phyloP scores from a whole-genome alignment of 2,329 filamentous ascomycete species.

The Fusarium incarnatum region DNA sequence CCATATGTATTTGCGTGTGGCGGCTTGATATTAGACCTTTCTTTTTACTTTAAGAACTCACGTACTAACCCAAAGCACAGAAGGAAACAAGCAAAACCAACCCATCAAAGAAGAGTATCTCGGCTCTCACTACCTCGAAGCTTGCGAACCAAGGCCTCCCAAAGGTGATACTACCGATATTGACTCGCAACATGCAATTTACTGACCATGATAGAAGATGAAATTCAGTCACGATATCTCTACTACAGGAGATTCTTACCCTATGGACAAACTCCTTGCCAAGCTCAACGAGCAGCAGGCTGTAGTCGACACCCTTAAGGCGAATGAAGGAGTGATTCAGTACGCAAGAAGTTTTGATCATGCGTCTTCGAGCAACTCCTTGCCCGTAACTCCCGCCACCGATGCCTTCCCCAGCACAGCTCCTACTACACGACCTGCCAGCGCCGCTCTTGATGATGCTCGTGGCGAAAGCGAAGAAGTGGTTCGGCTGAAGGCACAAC shows the following conservation, averaged over 20 bases:
- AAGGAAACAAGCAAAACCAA: slow-evolving; percentile 39
- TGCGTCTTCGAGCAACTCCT: slow-evolving; percentile 66
- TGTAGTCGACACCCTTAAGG: slow-evolving; percentile 63
- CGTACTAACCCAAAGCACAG: slow-evolving; percentile 10
- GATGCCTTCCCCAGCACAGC: slow-evolving; percentile 63
- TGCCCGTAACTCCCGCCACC: slow-evolving; percentile 71
- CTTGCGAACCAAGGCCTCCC: slow-evolving; percentile 65
- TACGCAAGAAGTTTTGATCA: slow-evolving; percentile 58
- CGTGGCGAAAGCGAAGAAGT: slow-evolving; percentile 67
- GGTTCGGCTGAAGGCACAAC: slow-evolving; percentile 74
- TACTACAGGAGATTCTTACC: slow-evolving; percentile 56
- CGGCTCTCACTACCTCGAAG: slow-evolving; percentile 64
- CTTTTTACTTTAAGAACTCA: background rate
- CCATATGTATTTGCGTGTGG: background rate
- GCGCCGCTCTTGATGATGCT: slow-evolving; percentile 59
- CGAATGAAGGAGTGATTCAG: slow-evolving; percentile 52
- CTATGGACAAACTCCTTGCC: slow-evolving; percentile 79
- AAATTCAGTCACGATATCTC: slow-evolving; percentile 60
- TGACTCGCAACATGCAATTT: slow-evolving; percentile 21
- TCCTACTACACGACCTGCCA: slow-evolving; percentile 65
- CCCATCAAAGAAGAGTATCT: slow-evolving; percentile 57
- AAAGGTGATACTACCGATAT: slow-evolving; percentile 58
- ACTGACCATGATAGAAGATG: slow-evolving; percentile 56
- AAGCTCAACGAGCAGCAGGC: slow-evolving; percentile 79
- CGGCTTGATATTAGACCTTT: background rate